These are phyloP conservation scores for Penicillium sp. DNA, from an alignment of 2,329 filamentous ascomycete genomes.

Conservation along the genomic window DNA sequence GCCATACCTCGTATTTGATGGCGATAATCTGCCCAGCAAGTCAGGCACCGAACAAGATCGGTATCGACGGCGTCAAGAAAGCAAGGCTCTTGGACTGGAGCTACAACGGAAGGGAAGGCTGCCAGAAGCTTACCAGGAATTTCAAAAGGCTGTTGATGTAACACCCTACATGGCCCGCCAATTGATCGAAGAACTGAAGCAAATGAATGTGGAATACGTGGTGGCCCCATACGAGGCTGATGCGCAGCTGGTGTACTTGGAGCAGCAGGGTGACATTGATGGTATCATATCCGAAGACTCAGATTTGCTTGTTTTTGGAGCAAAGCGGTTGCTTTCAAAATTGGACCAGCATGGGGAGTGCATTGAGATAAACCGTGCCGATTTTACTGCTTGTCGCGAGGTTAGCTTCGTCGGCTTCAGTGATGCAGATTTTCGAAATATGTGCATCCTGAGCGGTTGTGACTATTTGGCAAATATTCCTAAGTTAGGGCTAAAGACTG, in stretches of 20 bases:
- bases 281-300: conserved; percentile 96
- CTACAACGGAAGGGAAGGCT: conserved; percentile 77
- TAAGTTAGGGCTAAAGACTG: conserved; percentile 87
- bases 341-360: conserved; percentile 91
- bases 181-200: conserved; percentile 88
- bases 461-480: conserved; percentile 88
- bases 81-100: conserved; percentile 72
- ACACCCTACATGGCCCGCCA: conserved; percentile 93
- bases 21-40: conserved; percentile 92
- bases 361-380: conserved; percentile 82
- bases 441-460: conserved; percentile 95
- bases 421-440: conserved; percentile 83
- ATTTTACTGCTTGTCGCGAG: conserved; percentile 86
- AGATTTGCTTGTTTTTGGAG: conserved; percentile 91
- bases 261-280: conserved; percentile 76
- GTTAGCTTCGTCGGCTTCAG: conserved; percentile 89
- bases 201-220: conserved; percentile 74
- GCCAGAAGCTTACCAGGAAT: conserved; percentile 75
- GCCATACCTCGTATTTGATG: conserved; percentile 96
- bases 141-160: conserved; percentile 94
- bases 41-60: conserved; percentile 78
- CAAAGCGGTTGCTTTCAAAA: conserved; percentile 86
- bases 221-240: conserved; percentile 98
- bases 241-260: conserved; percentile 92
- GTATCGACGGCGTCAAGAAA: conserved; percentile 71